Evolutionary conservation across 305 asterid genomes (phyloP).

Genomic region (Solanum chacoense): DNA sequence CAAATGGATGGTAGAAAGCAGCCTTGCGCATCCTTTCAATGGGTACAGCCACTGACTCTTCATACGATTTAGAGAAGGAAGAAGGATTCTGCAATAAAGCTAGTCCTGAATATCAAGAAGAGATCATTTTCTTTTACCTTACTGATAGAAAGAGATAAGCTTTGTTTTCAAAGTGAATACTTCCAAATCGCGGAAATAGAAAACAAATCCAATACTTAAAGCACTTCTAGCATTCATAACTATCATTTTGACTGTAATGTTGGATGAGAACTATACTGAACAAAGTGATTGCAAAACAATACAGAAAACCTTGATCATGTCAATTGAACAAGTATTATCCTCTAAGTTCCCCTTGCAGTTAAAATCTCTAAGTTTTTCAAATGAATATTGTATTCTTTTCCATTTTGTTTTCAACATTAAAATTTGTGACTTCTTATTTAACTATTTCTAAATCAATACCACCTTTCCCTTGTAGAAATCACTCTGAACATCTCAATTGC

Average conservation of each 20-base stretch:
- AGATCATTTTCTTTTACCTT: neutral
- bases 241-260: neutral
- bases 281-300: neutral
- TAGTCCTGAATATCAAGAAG: slow-evolving; percentile 12
- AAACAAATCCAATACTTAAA: neutral
- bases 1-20: slow-evolving; percentile 19
- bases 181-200: neutral
- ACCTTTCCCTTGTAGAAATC: neutral
- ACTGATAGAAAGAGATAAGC: neutral
- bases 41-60: slow-evolving; percentile 5
- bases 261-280: neutral
- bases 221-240: neutral
- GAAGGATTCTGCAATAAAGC: slow-evolving; percentile 13
- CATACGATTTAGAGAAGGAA: neutral
- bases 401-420: neutral
- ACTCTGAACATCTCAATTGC: neutral
- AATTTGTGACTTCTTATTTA: neutral
- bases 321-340: neutral
- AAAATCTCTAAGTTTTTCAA: neutral
- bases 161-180: neutral
- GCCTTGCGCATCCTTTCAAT: slow-evolving; percentile 11
- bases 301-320: neutral
- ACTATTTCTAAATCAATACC: neutral
- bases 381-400: neutral
- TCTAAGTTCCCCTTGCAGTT: neutral